phyloP scores from a whole-genome alignment of 331 rosid species.

The Pyracantha coccinea region DNA sequence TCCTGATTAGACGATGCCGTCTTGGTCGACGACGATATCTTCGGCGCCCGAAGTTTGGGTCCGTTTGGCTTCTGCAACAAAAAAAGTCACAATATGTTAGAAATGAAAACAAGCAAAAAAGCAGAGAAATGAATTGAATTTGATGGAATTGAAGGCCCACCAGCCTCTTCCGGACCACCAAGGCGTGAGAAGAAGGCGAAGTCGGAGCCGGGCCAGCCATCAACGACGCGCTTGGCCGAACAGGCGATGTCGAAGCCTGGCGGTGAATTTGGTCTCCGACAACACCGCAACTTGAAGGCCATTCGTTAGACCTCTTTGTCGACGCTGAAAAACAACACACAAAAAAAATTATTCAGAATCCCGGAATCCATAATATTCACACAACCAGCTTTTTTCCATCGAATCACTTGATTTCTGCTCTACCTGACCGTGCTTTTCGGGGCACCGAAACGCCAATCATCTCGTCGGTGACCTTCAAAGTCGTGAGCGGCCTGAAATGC shows the following conservation, averaged over 20 bases:
- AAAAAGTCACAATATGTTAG: constrained; percentile 18
- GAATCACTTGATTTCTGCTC: constrained; percentile 1
- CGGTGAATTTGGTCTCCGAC: constrained; percentile 49
- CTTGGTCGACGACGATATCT: constrained; percentile 41
- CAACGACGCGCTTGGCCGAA: constrained; percentile 35
- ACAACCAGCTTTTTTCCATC: background rate
- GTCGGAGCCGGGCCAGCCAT: constrained; percentile 31
- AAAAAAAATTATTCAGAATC: background rate
- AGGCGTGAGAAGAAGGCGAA: constrained; percentile 74
- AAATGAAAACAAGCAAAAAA: background rate
- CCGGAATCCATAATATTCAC: background rate
- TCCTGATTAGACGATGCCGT: constrained; percentile 66
- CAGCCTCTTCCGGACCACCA: constrained; percentile 70
- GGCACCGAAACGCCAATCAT: constrained; percentile 92
- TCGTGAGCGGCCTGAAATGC: constrained; percentile 49
- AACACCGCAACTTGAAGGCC: constrained; percentile 48
- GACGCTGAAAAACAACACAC: constrained; percentile 35
- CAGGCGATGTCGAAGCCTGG: constrained; percentile 77
- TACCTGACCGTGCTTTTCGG: constrained; percentile 92
- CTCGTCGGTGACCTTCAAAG: constrained; percentile 87
- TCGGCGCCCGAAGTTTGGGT: constrained; percentile 64
- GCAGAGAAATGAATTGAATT: background rate
- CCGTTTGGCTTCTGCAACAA: constrained; percentile 67
- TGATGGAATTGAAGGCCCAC: constrained; percentile 40
- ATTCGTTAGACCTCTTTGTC: constrained; percentile 90